Base-by-base conservation (phyloP, 2,329 filamentous ascomycete genomes). In the Mycosphaerella sp. region DNA sequence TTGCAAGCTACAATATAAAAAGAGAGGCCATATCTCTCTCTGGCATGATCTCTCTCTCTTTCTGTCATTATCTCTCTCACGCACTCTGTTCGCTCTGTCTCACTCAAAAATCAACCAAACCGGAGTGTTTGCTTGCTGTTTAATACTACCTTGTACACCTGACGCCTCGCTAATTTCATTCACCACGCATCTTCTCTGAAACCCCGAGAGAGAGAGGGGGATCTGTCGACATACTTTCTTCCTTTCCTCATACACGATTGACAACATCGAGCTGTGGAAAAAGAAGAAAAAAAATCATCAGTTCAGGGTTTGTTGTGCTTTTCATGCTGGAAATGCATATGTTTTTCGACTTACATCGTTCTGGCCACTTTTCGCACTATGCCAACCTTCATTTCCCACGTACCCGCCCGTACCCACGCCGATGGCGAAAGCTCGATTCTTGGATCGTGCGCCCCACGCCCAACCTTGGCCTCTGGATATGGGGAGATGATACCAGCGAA, bases 401-500 rank as follows among this genome's bases (percentile, higher is more conserved):
- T 76, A 77, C 2, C 67, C 68, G 1, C 67, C 68, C 2, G 70
- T 65, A 0, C 75, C 86, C 1, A 88, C 77, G 10, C 86, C 86
- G 14, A 87, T 82, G 75, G 85, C 89, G 67, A 90, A 95, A 0
- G 88, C 87, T 55, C 87, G 78, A 48, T 84, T 78, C 39, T 41
- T 44, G 12, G 80, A 86, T 44, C 90, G 78, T 0, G 89, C 84
- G 2, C 86, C 89, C 90, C 89, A 95, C 0, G 87, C 82, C 89
- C 89, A 95, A 12, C 90, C 90, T 1, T 85, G 86, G 6, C 89
- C 89, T n/a, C 79, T 77, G 16, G 73, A 75, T 56, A 95, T 82
- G 0, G 89, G 88, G 8, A 93, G 72, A 65, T 96, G 89, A 66
- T 95, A 96, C 73, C 85, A 88, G 18, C 86, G 78, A 73, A 95